Evolutionary conservation across 768 basidiomycete genomes (phyloP).

Genomic region (Tulasnella calospora): DNA sequence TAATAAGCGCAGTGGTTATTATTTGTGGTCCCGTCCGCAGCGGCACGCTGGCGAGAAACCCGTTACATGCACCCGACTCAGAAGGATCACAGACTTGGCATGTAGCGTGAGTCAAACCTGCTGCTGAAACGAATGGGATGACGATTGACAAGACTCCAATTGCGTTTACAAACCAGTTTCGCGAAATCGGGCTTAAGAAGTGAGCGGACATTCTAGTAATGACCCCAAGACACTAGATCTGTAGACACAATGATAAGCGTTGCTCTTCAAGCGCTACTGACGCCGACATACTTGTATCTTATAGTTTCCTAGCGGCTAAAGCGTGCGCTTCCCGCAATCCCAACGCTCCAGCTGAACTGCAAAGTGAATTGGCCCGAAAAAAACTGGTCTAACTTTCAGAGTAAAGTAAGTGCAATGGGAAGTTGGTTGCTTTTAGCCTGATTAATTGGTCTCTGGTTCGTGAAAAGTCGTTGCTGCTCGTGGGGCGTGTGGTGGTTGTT

Average conservation of each 20-base stretch:
- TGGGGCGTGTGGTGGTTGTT: neutral
- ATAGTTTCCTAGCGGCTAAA: neutral
- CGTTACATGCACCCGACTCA: neutral
- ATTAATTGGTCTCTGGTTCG: neutral
- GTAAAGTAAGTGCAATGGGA: too few species aligned
- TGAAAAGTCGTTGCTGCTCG: neutral
- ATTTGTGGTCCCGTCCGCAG: constrained; percentile 22
- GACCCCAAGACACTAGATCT: neutral
- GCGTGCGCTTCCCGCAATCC: neutral
- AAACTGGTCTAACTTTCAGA: too few species aligned
- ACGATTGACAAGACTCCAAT: neutral
- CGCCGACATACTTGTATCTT: neutral
- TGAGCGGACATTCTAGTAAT: neutral
- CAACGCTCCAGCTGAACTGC: neutral
- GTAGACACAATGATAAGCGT: neutral
- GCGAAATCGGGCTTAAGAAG: neutral
- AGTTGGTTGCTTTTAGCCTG: neutral
- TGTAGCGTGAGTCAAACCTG: constrained; percentile 18
- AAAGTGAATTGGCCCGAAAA: neutral
- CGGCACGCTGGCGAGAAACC: constrained; percentile 12
- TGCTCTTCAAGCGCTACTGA: neutral
- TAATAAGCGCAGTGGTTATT: constrained; percentile 18
- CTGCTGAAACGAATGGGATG: neutral
- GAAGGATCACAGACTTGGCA: constrained; percentile 18
- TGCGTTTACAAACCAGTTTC: neutral